Conservation (phyloP, 177 flowering plant genomes). For the Vitis hybrid region DNA sequence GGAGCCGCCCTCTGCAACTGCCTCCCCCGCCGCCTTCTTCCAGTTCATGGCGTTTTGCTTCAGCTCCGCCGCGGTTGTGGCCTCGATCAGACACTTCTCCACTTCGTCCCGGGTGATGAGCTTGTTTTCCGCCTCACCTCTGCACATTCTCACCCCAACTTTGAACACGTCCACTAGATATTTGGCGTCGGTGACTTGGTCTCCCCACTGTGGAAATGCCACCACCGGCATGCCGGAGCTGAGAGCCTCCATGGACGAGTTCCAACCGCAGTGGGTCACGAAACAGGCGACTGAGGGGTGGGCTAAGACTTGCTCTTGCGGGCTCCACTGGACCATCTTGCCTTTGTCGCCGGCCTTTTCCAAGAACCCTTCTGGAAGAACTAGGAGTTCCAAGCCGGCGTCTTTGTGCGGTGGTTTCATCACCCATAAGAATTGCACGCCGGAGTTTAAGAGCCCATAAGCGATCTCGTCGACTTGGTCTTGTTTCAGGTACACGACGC, state of each 20-base stretch:
- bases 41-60: slow-evolving; percentile 53
- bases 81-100: slow-evolving; percentile 45
- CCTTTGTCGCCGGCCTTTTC: slow-evolving; percentile 52
- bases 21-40: slow-evolving; percentile 61
- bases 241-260: slow-evolving; percentile 67
- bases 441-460: slow-evolving; percentile 43
- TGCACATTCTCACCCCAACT: slow-evolving; percentile 48
- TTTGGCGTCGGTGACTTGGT: slow-evolving; percentile 74
- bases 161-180: slow-evolving; percentile 57
- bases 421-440: slow-evolving; percentile 60
- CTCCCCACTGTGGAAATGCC: slow-evolving; percentile 74
- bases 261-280: slow-evolving; percentile 90
- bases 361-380: slow-evolving; percentile 51
- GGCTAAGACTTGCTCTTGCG: slow-evolving; percentile 63
- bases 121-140: slow-evolving; percentile 36
- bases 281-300: slow-evolving; percentile 71
- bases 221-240: slow-evolving; percentile 60
- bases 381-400: background rate
- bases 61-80: slow-evolving; percentile 25
- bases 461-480: slow-evolving; percentile 77
- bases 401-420: slow-evolving; percentile 40
- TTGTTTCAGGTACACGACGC: slow-evolving; percentile 38
- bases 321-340: slow-evolving; percentile 63
- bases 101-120: slow-evolving; percentile 51
- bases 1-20: slow-evolving; percentile 67